phyloP scores from a whole-genome alignment of 192 early-diverging fungal species.

The Coemansia sp. region DNA sequence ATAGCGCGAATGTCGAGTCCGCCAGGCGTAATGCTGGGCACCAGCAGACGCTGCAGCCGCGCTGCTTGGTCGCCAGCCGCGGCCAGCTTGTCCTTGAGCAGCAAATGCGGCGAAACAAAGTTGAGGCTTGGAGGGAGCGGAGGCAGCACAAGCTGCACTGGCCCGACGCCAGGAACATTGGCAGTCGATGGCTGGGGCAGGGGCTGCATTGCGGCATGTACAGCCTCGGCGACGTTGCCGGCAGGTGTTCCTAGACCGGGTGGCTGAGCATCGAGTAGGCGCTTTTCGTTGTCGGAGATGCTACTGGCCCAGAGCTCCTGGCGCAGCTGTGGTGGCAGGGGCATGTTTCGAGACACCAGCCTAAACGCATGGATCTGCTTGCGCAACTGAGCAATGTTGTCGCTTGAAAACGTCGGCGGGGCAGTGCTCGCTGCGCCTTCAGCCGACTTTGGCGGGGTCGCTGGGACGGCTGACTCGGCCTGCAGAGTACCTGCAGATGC shows the following conservation, averaged over 20 bases:
- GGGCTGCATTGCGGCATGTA: constrained; percentile 34
- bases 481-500: constrained; percentile 16
- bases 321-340: constrained; percentile 73
- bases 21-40: constrained; percentile 74
- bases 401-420: constrained; percentile 53
- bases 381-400: constrained; percentile 72
- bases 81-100: constrained; percentile 64
- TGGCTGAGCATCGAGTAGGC: constrained; percentile 44
- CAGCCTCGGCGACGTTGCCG: constrained; percentile 63
- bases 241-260: constrained; percentile 47
- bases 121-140: constrained; percentile 36
- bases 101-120: constrained; percentile 61
- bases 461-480: constrained; percentile 9
- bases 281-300: constrained; percentile 46
- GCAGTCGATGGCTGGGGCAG: neutral
- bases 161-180: constrained; percentile 12
- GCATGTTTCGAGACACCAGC: constrained; percentile 77
- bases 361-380: constrained; percentile 88
- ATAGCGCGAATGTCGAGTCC: constrained; percentile 83
- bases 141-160: constrained; percentile 39
- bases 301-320: constrained; percentile 67
- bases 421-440: neutral
- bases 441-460: constrained; percentile 15
- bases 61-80: constrained; percentile 44
- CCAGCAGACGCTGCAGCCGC: constrained; percentile 71